These are phyloP conservation scores for Nakazawaea laoshanensis DNA, from an alignment of 805 yeast species.

Conservation along the genomic window DNA sequence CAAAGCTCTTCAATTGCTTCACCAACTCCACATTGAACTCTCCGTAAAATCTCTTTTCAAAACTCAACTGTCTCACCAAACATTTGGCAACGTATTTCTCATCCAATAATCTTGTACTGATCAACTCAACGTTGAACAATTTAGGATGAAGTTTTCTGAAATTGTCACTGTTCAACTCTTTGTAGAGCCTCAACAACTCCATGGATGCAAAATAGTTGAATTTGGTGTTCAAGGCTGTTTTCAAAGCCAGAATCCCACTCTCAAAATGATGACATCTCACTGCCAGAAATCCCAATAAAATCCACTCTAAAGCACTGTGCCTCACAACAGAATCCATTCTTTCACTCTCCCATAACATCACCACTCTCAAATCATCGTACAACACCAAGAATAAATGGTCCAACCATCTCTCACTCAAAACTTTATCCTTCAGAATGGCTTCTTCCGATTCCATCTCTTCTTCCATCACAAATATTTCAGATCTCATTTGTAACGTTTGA, in stretches of 20 bases:
- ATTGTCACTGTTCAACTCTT: slow-evolving; percentile 13
- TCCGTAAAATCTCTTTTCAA: slow-evolving; percentile 60
- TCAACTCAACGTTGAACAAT: slow-evolving; percentile 10
- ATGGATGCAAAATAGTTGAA: slow-evolving; percentile 54
- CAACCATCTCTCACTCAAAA: slow-evolving; percentile 71
- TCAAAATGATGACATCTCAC: slow-evolving; percentile 37
- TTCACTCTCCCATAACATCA: slow-evolving; percentile 18
- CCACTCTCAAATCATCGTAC: slow-evolving; percentile 46
- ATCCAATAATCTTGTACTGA: slow-evolving; percentile 14
- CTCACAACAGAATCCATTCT: slow-evolving; percentile 21
- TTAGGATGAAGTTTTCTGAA: slow-evolving; percentile 18
- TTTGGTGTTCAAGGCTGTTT: slow-evolving; percentile 46
- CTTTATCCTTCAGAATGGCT: slow-evolving; percentile 26
- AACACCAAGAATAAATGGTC: slow-evolving; percentile 65
- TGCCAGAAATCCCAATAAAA: slow-evolving; percentile 52
- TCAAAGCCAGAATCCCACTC: slow-evolving; percentile 42
- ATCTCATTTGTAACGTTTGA: slow-evolving; percentile 52
- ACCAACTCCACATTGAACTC: slow-evolving; percentile 36
- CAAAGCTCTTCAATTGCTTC: slow-evolving; percentile 33
- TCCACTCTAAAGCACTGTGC: slow-evolving; percentile 70
- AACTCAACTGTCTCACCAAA: slow-evolving; percentile 44
- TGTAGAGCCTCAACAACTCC: slow-evolving; percentile 36
- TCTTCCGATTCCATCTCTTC: slow-evolving; percentile 37
- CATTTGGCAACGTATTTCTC: slow-evolving; percentile 30
- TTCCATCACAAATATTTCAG: slow-evolving; percentile 75